Base-by-base conservation (phyloP, 345 rosid genomes). In the Trapa incisa region DNA sequence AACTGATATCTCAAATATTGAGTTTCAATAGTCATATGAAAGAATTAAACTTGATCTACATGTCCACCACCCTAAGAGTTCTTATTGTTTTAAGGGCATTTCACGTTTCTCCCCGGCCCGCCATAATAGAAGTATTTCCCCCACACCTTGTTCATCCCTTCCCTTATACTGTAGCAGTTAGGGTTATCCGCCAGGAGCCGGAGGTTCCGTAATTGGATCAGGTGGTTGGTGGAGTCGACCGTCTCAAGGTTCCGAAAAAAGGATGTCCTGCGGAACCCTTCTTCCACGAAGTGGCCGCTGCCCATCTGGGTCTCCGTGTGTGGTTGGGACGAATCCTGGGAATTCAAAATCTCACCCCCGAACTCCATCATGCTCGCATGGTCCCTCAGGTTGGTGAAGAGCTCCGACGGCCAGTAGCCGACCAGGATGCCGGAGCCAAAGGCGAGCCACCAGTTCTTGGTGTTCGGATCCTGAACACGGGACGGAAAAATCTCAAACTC, bases 371-470 rank as follows among this genome's bases (percentile, higher is more conserved):
- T 91, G 66, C 84, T 91, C 61, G 97, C 99, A 69, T 87, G 92
- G 67, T 87, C 88, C 68, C 81, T 84, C 12, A 94, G 79, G 76
- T 89, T 94, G 0, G 89, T 87, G 71, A 94, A 94, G 70, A 94
- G 61, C 74, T 76, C 80, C 8, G 95, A 76, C 0, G 99, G 99
- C 99, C 99, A 94, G 60, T 94, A 94, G 6, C 99, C 99, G 0
- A 94, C 96, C 61, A 94, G 74, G 5, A 86, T 69, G 42, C 99
- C 97, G 1, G 89, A 82, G 70, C 97, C 99, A 75, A 94, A 91
- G 75, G 91, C 92, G 52, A 94, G 82, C 99, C 99, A 94, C 99
- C 99, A 94, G 67, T 94, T 85, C 56, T 97, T 97, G 66, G 88
- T 97, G 79, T 94, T 94, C 48, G 99, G 99, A 85, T 94, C 99